Percentiles rank a stretch among this genome's conserved stretches.
Evolutionary conservation across 352 stramenopile genomes (phyloP).

Genomic region (Phytophthora syringae): DNA sequence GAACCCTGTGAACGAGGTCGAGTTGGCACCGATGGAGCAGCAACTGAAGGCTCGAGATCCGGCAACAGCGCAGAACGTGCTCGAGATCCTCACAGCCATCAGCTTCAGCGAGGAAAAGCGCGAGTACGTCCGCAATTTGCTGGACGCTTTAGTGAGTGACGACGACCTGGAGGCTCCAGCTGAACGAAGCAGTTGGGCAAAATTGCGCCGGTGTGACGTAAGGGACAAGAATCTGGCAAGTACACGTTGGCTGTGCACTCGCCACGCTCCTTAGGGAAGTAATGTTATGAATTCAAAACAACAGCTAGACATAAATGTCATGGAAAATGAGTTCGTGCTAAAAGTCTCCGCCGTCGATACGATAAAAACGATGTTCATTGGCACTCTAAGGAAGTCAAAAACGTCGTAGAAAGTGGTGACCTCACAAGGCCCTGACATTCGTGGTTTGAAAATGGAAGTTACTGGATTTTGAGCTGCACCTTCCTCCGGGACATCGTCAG

Average conservation of each 20-base stretch:
- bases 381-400: neutral
- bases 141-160: conserved; percentile 53
- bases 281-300: too few species aligned
- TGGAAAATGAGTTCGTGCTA: too few species aligned
- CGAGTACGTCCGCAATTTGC: conserved; percentile 60
- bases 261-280: conserved; percentile 30
- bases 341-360: neutral
- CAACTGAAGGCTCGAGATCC: conserved; percentile 47
- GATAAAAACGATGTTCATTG: neutral
- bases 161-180: conserved; percentile 15
- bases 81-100: conserved; percentile 60
- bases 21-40: conserved; percentile 61
- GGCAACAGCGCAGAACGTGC: conserved; percentile 45
- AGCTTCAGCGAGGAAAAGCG: conserved; percentile 70
- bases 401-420: neutral
- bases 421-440: too few species aligned
- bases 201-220: conserved; percentile 49
- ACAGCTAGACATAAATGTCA: too few species aligned
- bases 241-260: conserved; percentile 61
- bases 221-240: conserved; percentile 15
- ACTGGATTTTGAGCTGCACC: too few species aligned
- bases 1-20: conserved; percentile 58
- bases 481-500: too few species aligned
- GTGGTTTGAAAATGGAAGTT: too few species aligned
- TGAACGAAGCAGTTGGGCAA: conserved; percentile 42